Evolutionary conservation across 352 stramenopile genomes (phyloP), one percentile per base, ranked within the genome.

Genomic region (Albugo candida): DNA sequence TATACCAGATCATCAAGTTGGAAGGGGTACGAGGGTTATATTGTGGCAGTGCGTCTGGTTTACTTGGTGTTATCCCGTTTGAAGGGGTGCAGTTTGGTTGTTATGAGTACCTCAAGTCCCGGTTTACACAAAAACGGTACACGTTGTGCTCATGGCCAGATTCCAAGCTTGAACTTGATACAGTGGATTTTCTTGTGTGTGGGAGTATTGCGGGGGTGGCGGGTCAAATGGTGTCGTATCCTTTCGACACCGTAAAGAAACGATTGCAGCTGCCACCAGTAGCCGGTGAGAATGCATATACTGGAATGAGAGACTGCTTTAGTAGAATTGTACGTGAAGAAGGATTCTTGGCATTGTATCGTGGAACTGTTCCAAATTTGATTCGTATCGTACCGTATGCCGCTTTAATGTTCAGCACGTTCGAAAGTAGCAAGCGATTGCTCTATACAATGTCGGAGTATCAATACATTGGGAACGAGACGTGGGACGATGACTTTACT

Each of bases 181-280:
- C 62, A 2, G 17, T 83, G 14, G 74, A 87, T 64, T 83, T 75
- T 60, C 79, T 91, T 34, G 67, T 81, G 17, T 81, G 75, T 45
- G 77, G 77, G 20, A 83, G 69, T 41, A 53, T 85, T 16, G 65
- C 77, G 0, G 74, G 74, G 11, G 74, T 72, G 5, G 61, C 83
- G 36, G 76, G 71, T 8, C 77, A 91, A 60, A 83, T 74, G n/a
- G 74, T 83, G 16, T 67, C 74, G 31, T 91, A 91, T 52, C 74
- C 77, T 41, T 91, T 91, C 48, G 74, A 91, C 52, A 81, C 69
- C 27, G 67, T 91, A 17, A 85, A 85, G 57, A 86, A 84, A 55
- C 69, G 75, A 5, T 67, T 91, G 41, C 77, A 91, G 56, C 63
- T 51, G 2, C 68, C 84, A 51, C 47, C 62, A 17, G 48, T 64